Evolutionary conservation across 1,139 yeast genomes (phyloP), one percentile per base, ranked within the genome.

Genomic region (Spencermartinsiella ligniputridi): DNA sequence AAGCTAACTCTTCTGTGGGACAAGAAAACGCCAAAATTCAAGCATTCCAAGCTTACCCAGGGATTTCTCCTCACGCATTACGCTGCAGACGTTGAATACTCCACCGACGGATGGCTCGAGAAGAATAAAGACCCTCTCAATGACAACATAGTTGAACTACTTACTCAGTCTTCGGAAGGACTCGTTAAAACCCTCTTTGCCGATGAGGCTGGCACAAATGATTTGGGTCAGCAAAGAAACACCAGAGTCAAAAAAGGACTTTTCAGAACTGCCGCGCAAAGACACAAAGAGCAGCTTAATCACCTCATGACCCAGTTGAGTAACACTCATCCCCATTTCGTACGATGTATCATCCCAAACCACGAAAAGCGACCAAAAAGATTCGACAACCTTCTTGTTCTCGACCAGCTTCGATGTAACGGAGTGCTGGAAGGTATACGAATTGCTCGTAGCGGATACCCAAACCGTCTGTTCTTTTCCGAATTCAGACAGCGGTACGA

Each of bases 371-470:
- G 72, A 47, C 81, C 97, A 0, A 78, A 76, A 39, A 70, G 73
- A 40, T 84, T 92, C 58, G 90, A 89, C 56, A 87, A 84, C 57
- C 69, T 67, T 24, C 69, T 94, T 34, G 96, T 94, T 3, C 70
- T 92, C 42, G 92, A 86, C 49, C 99, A 94, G 66, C 72, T 94
- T 49, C 75, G 97, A 51, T 94, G 97, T 62, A 94, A 94, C 62
- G 99, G 99, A 75, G 99, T 94, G 12, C 69, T 94, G 41, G 99
- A 94, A 70, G 99, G 99, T 52, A 94, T 94, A 36, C 76, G 98
- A 65, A 92, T 94, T 51, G 96, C 97, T 0, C 75, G 99, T 53
- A 90, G 96, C 13, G 99, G 99, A 2, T 94, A 85, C 62, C 98
- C 99, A 1, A 94, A 94, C 64, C 77, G 97, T 53, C 78, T 92